Conservation (phyloP, 306 rosid species). For the Medicago lupulina region DNA sequence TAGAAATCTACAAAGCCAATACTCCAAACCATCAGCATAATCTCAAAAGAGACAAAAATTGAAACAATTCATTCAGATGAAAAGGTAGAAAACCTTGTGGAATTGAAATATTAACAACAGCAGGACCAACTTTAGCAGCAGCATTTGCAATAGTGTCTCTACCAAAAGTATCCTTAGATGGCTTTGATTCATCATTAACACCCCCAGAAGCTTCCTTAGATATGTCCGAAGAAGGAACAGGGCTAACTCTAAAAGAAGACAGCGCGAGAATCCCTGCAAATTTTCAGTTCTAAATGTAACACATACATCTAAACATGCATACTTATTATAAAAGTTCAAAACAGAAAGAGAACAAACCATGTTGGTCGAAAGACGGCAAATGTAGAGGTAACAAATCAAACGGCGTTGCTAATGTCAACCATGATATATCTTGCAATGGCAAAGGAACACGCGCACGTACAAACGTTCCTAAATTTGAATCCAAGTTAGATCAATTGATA, state of each 20-base stretch:
- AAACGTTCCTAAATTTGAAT: slow-evolving; percentile 49
- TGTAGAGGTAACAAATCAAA: slow-evolving; percentile 29
- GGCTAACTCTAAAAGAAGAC: slow-evolving; percentile 52
- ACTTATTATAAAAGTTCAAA: background rate
- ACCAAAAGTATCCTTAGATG: slow-evolving; percentile 59
- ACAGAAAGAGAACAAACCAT: slow-evolving; percentile 46
- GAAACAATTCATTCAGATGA: background rate
- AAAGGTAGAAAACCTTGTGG: slow-evolving; percentile 57
- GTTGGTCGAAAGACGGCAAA: slow-evolving; percentile 9
- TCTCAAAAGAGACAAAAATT: slow-evolving; percentile 6
- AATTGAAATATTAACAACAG: slow-evolving; percentile 81
- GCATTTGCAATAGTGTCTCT: slow-evolving; percentile 88
- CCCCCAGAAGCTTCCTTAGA: slow-evolving; percentile 50
- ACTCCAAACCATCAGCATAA: background rate
- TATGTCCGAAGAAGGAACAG: slow-evolving; percentile 50
- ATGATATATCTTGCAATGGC: slow-evolving; percentile 42
- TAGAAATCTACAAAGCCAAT: slow-evolving; percentile 50
- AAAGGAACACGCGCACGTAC: slow-evolving; percentile 45
- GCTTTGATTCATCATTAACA: slow-evolving; percentile 50
- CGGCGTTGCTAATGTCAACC: slow-evolving; percentile 41
- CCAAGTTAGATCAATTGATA: background rate
- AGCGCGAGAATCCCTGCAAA: slow-evolving; percentile 56
- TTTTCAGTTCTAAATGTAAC: slow-evolving; percentile 11
- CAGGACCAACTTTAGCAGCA: slow-evolving; percentile 79
- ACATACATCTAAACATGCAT: background rate